A percentile compares a stretch with the other conserved stretches of the same genome.
phyloP scores from a whole-genome alignment of 2,329 filamentous ascomycete genomes.

The Paracoccidioides lutzii region DNA sequence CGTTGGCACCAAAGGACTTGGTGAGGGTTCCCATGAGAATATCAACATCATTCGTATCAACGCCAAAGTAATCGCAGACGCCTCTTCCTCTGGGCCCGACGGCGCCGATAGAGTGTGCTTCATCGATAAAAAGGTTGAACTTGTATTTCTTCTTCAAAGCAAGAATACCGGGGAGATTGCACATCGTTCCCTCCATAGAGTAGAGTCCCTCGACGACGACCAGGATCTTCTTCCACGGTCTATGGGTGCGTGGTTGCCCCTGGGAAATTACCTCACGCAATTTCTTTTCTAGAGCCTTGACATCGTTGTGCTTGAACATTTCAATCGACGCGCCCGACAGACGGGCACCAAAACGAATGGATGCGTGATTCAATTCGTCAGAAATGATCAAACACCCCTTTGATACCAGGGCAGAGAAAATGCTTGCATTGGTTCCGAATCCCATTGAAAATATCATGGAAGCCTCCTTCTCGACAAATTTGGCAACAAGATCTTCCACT shows the following conservation, averaged over 20 bases:
- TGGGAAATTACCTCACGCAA: slow-evolving; percentile 89
- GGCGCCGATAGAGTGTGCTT: slow-evolving; percentile 91
- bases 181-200: slow-evolving; percentile 99
- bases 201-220: slow-evolving; percentile 94
- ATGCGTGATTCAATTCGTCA: slow-evolving; percentile 95
- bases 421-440: slow-evolving; percentile 86
- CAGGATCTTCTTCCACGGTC: slow-evolving; percentile 98
- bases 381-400: slow-evolving; percentile 93
- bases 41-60: slow-evolving; percentile 78
- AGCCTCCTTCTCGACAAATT: slow-evolving; percentile 85
- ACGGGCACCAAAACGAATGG: slow-evolving; percentile 88
- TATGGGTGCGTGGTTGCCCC: slow-evolving; percentile 93
- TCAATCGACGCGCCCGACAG: slow-evolving; percentile 88
- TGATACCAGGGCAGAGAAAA: slow-evolving; percentile 81
- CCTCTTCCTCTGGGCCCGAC: slow-evolving; percentile 78
- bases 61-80: slow-evolving; percentile 93
- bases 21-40: slow-evolving; percentile 97
- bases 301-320: slow-evolving; percentile 97
- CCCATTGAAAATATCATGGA: slow-evolving; percentile 99
- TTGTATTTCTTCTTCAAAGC: slow-evolving; percentile 90
- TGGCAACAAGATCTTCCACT: slow-evolving; percentile 77
- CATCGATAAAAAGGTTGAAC: slow-evolving; percentile 89
- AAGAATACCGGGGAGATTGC: slow-evolving; percentile 82
- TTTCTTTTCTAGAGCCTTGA: slow-evolving; percentile 70
- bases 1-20: slow-evolving; percentile 96